Base-by-base conservation (phyloP, 306 rosid genomes). In the Inga oerstediana region DNA sequence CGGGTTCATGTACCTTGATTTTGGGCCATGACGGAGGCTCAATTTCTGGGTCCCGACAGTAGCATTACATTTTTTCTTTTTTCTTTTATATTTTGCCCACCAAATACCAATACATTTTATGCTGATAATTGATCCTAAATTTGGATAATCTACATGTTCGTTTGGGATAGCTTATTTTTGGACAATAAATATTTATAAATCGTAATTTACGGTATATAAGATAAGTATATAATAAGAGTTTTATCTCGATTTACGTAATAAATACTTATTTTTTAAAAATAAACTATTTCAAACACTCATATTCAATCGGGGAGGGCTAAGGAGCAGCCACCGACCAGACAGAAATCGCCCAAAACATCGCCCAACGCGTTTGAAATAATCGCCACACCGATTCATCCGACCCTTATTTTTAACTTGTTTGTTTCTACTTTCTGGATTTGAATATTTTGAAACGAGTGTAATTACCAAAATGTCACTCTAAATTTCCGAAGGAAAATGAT, bases 191-290 rank as follows among this genome's bases (percentile, higher is more conserved):
- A 0, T 27, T 27, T 27, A 27, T 27, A 27, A 27, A 27, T 27
- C 1, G 1, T 27, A 0, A 27, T 27, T 27, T 1, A 27, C 1
- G 1, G 1, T 1, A 27, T 27, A 27, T 1, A 1, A 27, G 30
- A 27, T 27, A 27, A 27, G 1, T 27, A 27, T 27, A 27, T 27
- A 27, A 27, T 0, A 27, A 0, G 1, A 27, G 1, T 27, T 27
- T 27, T 27, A 27, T 27, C 30, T 27, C 30, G 1, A 27, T 0
- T 27, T 27, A 27, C 30, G 1, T 27, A 27, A 27, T 27, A 27
- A 27, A 27, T 27, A 27, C 1, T 27, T 27, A 27, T 27, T 27
- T 27, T 27, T 27, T 0, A 27, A 27, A 27, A 27, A 27, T 27
- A 27, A 27, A 27, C 1, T 27, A 27, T 27, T 27, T 1, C 1